Evolutionary conservation across 2,329 filamentous ascomycete species (phyloP), one percentile per base, ranked within the genome.

Genomic region (Aspergillus calidoustus): DNA sequence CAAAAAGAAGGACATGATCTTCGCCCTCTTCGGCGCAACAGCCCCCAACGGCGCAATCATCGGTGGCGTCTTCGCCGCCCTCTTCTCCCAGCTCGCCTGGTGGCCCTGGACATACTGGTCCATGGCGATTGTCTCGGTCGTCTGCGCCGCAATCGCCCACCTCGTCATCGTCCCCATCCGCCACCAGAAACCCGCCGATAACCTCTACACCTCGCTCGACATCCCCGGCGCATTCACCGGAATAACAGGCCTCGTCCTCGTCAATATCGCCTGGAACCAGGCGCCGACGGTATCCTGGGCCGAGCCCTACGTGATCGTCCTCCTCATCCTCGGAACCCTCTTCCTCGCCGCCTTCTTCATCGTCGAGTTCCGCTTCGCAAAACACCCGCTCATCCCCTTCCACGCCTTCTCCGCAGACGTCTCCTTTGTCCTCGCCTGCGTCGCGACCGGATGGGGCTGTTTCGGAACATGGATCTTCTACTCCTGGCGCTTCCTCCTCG

Each of bases 261-360:
- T 90, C 74, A 89, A 89, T 70, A 86, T 90, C 66, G 85, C 87
- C 0, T 89, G 86, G 86, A 90, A 88, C 61, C 87, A 90, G 69
- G 87, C 85, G 0, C 82, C 86, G 0, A 78, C 85, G 0, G 83
- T 81, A 1, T 86, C 86, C 1, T 90, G 88, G 88, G 66, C 75
- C 1, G 77, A 80, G 7, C 77, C 85, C 0, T 86, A 86, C 59
- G 79, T 87, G n/a, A 83, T 85, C 61, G 76, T 84, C 0, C 75
- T 84, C 0, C 77, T 91, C 0, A 82, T 89, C 43, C 62, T 89
- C 3, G 87, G 88, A 0, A 60, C 86, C 2, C 43, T 87, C 0
- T 74, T 89, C 2, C 73, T 88, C 2, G 75, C 72, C 0, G 68
- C 80, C 1, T 91, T 91, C 69, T 81, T 86, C 55, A 81, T 81